Conservation (phyloP, 805 yeast species). For the Candida silvicultrix region DNA sequence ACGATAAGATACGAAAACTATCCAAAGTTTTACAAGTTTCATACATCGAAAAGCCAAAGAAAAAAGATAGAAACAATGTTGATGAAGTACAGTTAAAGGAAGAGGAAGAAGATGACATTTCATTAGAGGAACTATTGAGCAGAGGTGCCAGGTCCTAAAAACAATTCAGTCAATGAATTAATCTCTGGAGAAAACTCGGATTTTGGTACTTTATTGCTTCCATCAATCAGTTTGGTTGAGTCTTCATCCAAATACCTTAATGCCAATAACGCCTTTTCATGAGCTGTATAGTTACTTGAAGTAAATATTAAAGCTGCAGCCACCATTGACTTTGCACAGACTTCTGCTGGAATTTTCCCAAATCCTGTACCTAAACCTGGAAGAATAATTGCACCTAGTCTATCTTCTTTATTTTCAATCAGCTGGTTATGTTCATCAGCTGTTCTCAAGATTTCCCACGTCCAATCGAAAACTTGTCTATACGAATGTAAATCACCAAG, state of each 20-base stretch:
- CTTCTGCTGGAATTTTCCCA: constrained; percentile 26
- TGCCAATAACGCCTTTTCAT: constrained; percentile 1
- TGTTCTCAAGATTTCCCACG: constrained; percentile 28
- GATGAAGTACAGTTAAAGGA: constrained; percentile 6
- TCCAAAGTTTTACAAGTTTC: constrained; percentile 15
- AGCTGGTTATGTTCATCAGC: constrained; percentile 6
- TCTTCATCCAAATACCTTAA: constrained; percentile 9
- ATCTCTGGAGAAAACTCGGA: background rate
- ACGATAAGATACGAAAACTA: constrained; percentile 10
- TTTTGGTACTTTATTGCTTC: background rate
- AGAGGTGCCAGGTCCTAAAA: constrained; percentile 3
- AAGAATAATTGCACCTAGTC: constrained; percentile 23
- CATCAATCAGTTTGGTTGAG: background rate
- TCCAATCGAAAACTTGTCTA: constrained; percentile 29
- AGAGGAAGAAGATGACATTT: constrained; percentile 6
- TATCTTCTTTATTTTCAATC: constrained; percentile 8
- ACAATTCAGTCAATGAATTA: constrained; percentile 2
- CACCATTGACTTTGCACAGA: constrained; percentile 30
- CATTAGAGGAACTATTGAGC: constrained; percentile 9
- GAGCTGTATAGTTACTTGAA: background rate
- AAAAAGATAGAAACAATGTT: constrained; percentile 1
- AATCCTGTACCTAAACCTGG: constrained; percentile 36
- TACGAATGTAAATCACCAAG: constrained; percentile 2
- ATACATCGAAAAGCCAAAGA: background rate
- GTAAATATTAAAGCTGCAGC: constrained; percentile 26